A percentile compares a stretch with the other conserved stretches of the same genome.
These are phyloP conservation scores for Pilatotrama ljubarskyi DNA, from an alignment of 768 basidiomycete species.

Conservation along the genomic window DNA sequence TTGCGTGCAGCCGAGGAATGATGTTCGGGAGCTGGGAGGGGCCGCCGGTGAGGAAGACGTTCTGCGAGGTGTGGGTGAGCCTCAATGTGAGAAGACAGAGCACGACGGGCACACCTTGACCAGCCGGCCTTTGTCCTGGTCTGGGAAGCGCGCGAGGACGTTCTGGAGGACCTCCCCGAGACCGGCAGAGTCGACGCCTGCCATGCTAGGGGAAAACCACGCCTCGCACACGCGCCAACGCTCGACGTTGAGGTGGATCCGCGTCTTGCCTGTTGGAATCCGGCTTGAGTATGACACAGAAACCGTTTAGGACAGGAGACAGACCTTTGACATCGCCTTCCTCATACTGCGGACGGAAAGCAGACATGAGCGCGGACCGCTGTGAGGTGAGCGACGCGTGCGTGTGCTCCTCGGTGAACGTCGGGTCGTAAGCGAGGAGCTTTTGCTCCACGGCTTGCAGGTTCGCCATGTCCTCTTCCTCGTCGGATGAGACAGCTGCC, in stretches of 20 bases:
- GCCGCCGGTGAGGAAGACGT: slow-evolving; percentile 87
- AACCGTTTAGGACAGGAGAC: not conserved
- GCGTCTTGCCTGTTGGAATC: slow-evolving; percentile 49
- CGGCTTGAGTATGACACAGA: not conserved
- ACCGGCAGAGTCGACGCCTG: slow-evolving; percentile 92
- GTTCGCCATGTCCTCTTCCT: slow-evolving; percentile 80
- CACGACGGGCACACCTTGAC: slow-evolving; percentile 58
- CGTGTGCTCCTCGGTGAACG: slow-evolving; percentile 80
- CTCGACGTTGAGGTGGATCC: slow-evolving; percentile 89
- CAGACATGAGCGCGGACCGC: slow-evolving; percentile 81
- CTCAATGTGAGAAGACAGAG: not conserved
- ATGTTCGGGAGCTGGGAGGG: slow-evolving; percentile 77
- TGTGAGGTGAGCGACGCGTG: slow-evolving; percentile 75
- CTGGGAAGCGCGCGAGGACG: slow-evolving; percentile 71
- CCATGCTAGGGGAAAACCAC: slow-evolving; percentile 92
- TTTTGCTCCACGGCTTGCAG: slow-evolving; percentile 77
- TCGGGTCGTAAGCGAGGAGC: slow-evolving; percentile 80
- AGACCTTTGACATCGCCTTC: slow-evolving; percentile 71
- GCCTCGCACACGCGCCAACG: slow-evolving; percentile 90
- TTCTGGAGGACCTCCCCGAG: slow-evolving; percentile 90
- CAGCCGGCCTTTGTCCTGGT: slow-evolving; percentile 66
- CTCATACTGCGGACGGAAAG: slow-evolving; percentile 79
- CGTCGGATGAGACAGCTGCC: slow-evolving; percentile 74
- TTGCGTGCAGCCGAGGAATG: slow-evolving; percentile 60
- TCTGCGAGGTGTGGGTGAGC: slow-evolving; percentile 46